These are phyloP conservation scores for Penicillium maclennaniae DNA, from an alignment of 495 filamentous ascomycete species.

Conservation along the genomic window DNA sequence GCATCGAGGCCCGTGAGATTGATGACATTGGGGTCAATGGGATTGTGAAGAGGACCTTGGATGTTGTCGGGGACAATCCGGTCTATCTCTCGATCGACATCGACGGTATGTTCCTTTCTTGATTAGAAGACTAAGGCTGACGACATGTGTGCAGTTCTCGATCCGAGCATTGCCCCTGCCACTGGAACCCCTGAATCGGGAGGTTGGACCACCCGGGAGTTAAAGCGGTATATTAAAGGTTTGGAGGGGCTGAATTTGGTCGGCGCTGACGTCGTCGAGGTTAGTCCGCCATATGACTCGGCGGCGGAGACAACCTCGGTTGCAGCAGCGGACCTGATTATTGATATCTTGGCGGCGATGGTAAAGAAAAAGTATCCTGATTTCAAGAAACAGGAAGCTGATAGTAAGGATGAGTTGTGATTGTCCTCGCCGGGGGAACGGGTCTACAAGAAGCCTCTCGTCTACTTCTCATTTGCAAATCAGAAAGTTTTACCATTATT, in stretches of 20 bases:
- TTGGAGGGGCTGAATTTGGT: slow-evolving; percentile 26
- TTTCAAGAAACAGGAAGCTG: neutral
- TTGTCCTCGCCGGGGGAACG: too few relatives aligned
- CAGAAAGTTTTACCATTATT: too few relatives aligned
- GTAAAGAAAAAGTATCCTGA: slow-evolving; percentile 12
- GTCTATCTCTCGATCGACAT: slow-evolving; percentile 31
- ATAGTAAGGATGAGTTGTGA: neutral
- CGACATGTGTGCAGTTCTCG: slow-evolving; percentile 10
- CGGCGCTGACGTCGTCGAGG: slow-evolving; percentile 40
- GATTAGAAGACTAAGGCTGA: too few relatives aligned
- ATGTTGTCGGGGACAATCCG: slow-evolving; percentile 16
- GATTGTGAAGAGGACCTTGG: slow-evolving; percentile 13
- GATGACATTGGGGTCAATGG: slow-evolving; percentile 25
- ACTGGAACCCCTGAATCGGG: slow-evolving; percentile 32
- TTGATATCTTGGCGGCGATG: slow-evolving; percentile 29
- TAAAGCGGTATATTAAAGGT: slow-evolving; percentile 25
- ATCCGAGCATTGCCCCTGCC: slow-evolving; percentile 26
- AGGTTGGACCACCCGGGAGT: slow-evolving; percentile 31
- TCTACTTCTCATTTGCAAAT: too few relatives aligned
- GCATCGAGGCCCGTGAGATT: slow-evolving; percentile 22
- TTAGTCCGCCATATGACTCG: slow-evolving; percentile 48
- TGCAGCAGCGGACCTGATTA: slow-evolving; percentile 41
- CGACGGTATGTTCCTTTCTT: slow-evolving; percentile 15
- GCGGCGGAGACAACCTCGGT: slow-evolving; percentile 45
- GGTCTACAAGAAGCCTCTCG: too few relatives aligned